Evolutionary conservation across 129 eudicot genomes (phyloP).

Genomic region (Logfia minima): DNA sequence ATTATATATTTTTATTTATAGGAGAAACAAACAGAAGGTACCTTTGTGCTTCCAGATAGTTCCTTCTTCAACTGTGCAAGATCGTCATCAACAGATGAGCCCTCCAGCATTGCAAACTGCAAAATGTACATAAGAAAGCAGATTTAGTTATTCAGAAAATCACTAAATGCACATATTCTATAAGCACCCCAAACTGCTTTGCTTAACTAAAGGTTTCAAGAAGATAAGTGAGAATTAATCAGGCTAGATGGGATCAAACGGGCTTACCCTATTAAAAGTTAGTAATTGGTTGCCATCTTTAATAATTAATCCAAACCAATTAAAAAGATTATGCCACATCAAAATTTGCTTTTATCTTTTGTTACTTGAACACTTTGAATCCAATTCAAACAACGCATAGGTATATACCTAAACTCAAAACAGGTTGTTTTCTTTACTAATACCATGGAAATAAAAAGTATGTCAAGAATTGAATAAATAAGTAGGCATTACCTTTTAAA

Average conservation of each 20-base stretch:
- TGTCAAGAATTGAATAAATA: background rate
- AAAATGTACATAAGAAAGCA: slow-evolving; percentile 23
- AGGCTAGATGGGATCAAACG: background rate
- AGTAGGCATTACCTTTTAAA: background rate
- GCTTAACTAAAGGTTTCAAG: background rate
- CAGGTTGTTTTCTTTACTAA: background rate
- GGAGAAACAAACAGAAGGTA: slow-evolving; percentile 22
- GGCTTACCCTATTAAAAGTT: background rate
- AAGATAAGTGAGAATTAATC: background rate
- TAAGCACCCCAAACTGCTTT: background rate
- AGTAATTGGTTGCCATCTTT: background rate
- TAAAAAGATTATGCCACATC: background rate
- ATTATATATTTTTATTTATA: background rate
- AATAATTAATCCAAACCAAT: background rate
- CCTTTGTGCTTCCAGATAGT: slow-evolving; percentile 82
- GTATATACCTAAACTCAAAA: background rate
- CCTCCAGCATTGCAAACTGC: slow-evolving; percentile 90
- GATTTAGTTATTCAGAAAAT: background rate
- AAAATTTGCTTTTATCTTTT: background rate
- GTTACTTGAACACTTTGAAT: background rate
- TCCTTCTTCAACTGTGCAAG: slow-evolving; percentile 83
- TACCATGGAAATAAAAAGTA: background rate
- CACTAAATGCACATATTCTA: background rate
- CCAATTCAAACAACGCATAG: background rate
- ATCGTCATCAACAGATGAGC: slow-evolving; percentile 92